Base-by-base conservation (phyloP, 2,329 filamentous ascomycete genomes). In the Fusarium pininemorale region DNA sequence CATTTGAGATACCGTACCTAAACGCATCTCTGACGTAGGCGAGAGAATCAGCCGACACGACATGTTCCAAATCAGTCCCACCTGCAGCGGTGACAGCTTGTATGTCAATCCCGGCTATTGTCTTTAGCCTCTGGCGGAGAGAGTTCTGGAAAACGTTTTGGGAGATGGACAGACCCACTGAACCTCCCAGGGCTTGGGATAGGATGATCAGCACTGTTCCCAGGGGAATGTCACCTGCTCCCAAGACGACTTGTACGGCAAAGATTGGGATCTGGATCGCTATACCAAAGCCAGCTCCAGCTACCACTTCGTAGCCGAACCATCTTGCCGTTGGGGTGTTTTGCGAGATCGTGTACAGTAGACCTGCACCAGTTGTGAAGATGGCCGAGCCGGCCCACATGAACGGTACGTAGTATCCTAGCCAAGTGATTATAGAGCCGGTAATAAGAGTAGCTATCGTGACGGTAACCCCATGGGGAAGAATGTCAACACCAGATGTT, bases 181-280 rank as follows among this genome's bases (percentile, higher is more conserved):
- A 67, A 7, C 86, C 86, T 35, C 85, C 85, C 0, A 88, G 77
- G 3, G 83, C 80, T 75, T 87, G 85, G 8, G 80, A 79, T 72
- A 87, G 86, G 26, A 87, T 82, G 4, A 86, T 79, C 20, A 81
- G 69, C 5, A 85, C 83, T 7, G 83, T 84, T 6, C 83, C 85
- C 0, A 82, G 82, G 1, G 85, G 83, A 32, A 87, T 82, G 50
- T 87, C 85, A 3, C 79, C 80, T 9, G 78, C 63, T 11, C 69
- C 74, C 22, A 87, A 73, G 0, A 85, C 85, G 1, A 84, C 83
- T 65, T 87, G 85, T 0, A 83, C 81, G 3, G 83, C 84, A 16
- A 86, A 80, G 7, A 84, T 73, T 5, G 84, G 80, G 39, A 84
- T 81, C 57, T 87, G 85, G 37, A 86, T 79, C 8, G 80, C 80